Conservation (phyloP, 768 basidiomycete species). For the Termitomyces eurrhizus region DNA sequence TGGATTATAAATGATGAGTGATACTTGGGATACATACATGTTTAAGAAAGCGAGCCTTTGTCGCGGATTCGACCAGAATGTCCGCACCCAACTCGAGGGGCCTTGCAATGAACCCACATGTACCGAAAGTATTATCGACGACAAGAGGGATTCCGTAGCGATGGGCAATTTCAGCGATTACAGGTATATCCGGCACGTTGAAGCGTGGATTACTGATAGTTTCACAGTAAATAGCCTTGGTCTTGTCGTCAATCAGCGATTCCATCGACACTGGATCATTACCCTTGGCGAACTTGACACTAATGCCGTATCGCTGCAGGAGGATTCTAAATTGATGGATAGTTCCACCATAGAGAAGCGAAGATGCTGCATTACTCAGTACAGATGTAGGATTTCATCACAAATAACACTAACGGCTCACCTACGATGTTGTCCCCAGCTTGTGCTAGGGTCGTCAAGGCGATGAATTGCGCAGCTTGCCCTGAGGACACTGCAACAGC, state of each 20-base stretch:
- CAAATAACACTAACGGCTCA: slow-evolving; percentile 5
- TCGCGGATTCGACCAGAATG: slow-evolving; percentile 29
- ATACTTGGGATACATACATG: slow-evolving; percentile 31
- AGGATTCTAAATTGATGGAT: slow-evolving; percentile 57
- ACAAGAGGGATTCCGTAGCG: slow-evolving; percentile 55
- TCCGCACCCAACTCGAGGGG: slow-evolving; percentile 26
- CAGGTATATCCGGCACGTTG: slow-evolving; percentile 47
- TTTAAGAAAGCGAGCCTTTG: not conserved
- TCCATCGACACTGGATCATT: slow-evolving; percentile 45
- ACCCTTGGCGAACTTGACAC: slow-evolving; percentile 46
- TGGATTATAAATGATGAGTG: slow-evolving; percentile 20
- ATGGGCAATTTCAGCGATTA: slow-evolving; percentile 62
- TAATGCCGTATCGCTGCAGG: slow-evolving; percentile 40
- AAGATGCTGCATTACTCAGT: slow-evolving; percentile 2
- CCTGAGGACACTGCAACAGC: slow-evolving; percentile 59
- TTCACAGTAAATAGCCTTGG: slow-evolving; percentile 56
- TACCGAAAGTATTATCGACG: slow-evolving; percentile 63
- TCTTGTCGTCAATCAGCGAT: slow-evolving; percentile 53
- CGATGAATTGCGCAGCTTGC: slow-evolving; percentile 60
- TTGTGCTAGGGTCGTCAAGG: slow-evolving; percentile 46
- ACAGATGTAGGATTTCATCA: not conserved
- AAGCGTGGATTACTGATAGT: slow-evolving; percentile 62
- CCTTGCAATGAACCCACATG: slow-evolving; percentile 42
- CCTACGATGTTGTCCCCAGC: slow-evolving; percentile 66
- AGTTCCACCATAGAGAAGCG: slow-evolving; percentile 32